phyloP scores from a whole-genome alignment of 2,329 filamentous ascomycete genomes.

The Epichloe coenophiala region DNA sequence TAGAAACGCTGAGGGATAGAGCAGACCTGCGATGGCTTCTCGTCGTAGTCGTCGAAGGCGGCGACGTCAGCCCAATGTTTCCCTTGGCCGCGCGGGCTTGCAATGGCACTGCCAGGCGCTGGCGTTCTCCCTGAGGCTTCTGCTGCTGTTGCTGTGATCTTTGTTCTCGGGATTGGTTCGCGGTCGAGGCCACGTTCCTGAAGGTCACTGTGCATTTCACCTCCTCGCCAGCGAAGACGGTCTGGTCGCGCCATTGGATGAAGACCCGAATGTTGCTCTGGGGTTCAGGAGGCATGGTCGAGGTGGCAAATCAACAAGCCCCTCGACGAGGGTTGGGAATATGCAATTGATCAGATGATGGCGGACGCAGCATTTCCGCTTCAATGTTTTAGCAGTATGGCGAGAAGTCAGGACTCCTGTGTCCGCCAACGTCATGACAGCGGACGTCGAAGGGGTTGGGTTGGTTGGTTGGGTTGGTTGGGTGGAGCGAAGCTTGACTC shows the following conservation, averaged over 20 bases:
- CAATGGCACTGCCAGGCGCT: conserved; percentile 29
- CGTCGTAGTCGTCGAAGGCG: conserved; percentile 24
- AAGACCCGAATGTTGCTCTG: conserved; percentile 78
- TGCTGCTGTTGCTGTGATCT: conserved; percentile 13
- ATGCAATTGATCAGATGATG: conserved; percentile 12
- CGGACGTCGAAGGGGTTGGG: background rate
- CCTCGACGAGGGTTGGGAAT: conserved; percentile 19
- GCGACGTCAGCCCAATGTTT: conserved; percentile 30
- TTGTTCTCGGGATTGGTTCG: conserved; percentile 17
- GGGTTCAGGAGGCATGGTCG: conserved; percentile 35
- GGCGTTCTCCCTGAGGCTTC: conserved; percentile 17
- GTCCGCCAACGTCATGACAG: conserved; percentile 6
- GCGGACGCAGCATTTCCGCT: conserved; percentile 19
- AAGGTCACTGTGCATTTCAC: conserved; percentile 94
- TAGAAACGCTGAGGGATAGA: conserved; percentile 47
- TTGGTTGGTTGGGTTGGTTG: background rate
- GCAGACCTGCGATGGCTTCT: conserved; percentile 51
- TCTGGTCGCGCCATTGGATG: conserved; percentile 86
- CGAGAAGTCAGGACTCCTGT: background rate
- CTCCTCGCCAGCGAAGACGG: conserved; percentile 92
- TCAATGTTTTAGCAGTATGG: conserved; percentile 6
- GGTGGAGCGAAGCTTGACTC: background rate
- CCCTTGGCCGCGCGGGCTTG: conserved; percentile 26
- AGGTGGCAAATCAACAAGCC: conserved; percentile 5
- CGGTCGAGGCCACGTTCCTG: conserved; percentile 58